These are phyloP conservation scores for Sporisorium iseilematis-ciliati DNA, from an alignment of 1,284 basidiomycete genomes.

Conservation along the genomic window DNA sequence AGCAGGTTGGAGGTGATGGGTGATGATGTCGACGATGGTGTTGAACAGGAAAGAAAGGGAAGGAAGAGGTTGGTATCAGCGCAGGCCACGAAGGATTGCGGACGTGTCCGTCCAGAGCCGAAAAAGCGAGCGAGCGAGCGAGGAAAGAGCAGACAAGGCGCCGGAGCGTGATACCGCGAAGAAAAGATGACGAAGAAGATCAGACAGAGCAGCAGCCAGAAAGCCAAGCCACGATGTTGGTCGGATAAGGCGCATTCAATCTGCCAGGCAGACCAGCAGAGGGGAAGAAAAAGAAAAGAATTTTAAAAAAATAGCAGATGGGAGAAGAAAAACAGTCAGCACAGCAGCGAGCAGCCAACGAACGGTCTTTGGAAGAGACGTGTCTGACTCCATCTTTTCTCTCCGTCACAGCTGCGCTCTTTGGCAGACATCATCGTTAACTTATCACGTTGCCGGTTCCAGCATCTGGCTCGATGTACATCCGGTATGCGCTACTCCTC, in stretches of 20 bases:
- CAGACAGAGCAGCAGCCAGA: background rate
- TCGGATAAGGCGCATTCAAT: constrained; percentile 12
- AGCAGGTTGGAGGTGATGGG: background rate
- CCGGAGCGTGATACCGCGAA: constrained; percentile 10
- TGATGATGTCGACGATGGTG: background rate
- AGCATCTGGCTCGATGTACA: too few species aligned
- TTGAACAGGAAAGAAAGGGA: constrained; percentile 1
- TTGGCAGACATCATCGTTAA: too few species aligned
- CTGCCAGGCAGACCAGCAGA: too few species aligned
- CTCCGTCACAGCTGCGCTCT: too few species aligned
- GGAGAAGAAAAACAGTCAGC: background rate
- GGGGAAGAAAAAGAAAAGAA: too few species aligned
- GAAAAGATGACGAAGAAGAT: constrained; percentile 13
- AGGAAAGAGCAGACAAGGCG: background rate
- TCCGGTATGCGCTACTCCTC: too few species aligned
- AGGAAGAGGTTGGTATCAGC: background rate
- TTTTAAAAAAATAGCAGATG: background rate
- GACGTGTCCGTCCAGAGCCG: background rate
- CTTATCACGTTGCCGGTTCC: too few species aligned
- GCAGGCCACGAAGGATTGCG: background rate
- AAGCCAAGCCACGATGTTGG: background rate
- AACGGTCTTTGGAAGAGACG: too few species aligned
- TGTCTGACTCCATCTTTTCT: too few species aligned
- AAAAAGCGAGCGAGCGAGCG: constrained; percentile 4
- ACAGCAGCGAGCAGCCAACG: background rate